Evolutionary conservation across 1,284 basidiomycete species (phyloP).

Genomic region (Tylopilus sp.): DNA sequence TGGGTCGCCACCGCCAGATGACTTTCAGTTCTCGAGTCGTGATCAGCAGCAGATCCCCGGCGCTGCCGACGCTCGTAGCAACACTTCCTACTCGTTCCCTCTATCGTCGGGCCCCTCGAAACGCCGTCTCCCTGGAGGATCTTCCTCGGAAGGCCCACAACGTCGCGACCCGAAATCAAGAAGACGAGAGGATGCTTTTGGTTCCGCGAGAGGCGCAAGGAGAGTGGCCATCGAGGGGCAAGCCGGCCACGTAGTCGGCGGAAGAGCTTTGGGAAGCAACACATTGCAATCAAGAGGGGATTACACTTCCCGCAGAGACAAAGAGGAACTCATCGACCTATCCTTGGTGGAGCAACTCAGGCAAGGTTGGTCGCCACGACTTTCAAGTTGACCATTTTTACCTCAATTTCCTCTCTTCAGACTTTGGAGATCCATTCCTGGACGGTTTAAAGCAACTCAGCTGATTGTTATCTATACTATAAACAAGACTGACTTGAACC

Average conservation of each 20-base stretch:
- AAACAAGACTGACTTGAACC: neutral
- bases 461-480: conserved; percentile 8
- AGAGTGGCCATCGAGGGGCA: conserved; percentile 27
- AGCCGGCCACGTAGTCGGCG: conserved; percentile 12
- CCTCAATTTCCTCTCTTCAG: conserved; percentile 23
- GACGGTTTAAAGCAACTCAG: conserved; percentile 28
- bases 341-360: conserved; percentile 39
- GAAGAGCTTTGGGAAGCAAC: conserved; percentile 21
- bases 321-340: conserved; percentile 43
- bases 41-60: conserved; percentile 28
- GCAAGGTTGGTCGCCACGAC: conserved; percentile 31
- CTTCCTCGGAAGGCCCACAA: conserved; percentile 32
- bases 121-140: conserved; percentile 38
- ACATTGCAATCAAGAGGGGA: conserved; percentile 27
- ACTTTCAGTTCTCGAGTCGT: conserved; percentile 32
- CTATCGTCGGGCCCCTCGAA: conserved; percentile 32
- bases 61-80: conserved; percentile 22
- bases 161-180: conserved; percentile 41
- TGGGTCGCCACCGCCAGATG: conserved; percentile 34
- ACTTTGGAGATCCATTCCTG: conserved; percentile 48
- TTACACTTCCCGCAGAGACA: conserved; percentile 28
- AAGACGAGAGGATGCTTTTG: conserved; percentile 38
- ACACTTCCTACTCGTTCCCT: conserved; percentile 19
- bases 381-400: neutral
- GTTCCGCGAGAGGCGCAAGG: conserved; percentile 19